Conservation (phyloP, 805 yeast genomes). For the Yarrowia alimentaria region DNA sequence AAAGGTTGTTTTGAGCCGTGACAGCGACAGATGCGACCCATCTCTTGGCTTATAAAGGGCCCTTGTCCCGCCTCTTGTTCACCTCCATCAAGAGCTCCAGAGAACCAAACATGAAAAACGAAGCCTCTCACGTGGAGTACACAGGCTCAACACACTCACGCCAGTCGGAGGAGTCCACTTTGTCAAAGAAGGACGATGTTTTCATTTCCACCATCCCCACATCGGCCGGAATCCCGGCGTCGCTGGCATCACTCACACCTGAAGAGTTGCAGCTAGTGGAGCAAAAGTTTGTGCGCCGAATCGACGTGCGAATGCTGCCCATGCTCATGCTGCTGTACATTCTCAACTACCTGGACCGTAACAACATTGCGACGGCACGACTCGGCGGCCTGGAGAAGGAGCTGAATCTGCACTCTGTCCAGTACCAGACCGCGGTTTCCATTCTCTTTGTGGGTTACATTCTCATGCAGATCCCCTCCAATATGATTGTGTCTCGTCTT, state of each 20-base stretch:
- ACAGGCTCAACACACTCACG: no score
- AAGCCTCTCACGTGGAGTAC: no score
- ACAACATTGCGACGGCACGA: conserved; percentile 42
- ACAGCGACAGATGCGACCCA: no score
- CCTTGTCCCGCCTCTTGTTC: no score
- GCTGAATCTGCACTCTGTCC: conserved; percentile 42
- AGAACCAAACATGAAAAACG: no score
- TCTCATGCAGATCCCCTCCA: conserved; percentile 38
- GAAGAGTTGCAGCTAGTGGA: conserved; percentile 31
- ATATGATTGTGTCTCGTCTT: conserved; percentile 32
- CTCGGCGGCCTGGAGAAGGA: conserved; percentile 40
- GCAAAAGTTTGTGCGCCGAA: conserved; percentile 44
- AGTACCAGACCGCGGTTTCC: conserved; percentile 46
- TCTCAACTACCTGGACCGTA: conserved; percentile 41
- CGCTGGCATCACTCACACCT: neutral
- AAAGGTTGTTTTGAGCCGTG: no score
- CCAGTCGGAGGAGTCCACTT: no score
- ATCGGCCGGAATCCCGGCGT: no score
- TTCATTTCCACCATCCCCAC: no score
- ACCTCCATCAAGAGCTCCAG: no score
- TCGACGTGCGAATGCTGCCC: conserved; percentile 46
- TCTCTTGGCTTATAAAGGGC: no score
- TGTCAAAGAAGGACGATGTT: no score
- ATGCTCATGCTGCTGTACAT: conserved; percentile 38
- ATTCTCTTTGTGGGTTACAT: conserved; percentile 46